Evolutionary conservation across 306 rosid genomes (phyloP), one percentile per base, ranked within the genome.

Genomic region (Quercus glauca): DNA sequence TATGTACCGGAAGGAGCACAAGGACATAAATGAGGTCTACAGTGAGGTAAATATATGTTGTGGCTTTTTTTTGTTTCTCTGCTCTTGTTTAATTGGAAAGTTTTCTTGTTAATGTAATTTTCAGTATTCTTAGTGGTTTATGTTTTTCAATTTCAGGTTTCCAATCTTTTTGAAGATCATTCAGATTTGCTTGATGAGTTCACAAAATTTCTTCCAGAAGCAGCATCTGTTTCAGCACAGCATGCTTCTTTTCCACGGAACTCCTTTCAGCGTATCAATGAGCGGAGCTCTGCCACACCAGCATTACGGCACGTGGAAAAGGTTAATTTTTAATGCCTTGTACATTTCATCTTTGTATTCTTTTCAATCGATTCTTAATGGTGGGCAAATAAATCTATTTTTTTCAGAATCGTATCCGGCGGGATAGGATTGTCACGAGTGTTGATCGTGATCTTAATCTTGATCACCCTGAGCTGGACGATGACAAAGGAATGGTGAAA

Each of bases 1-100:
- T 84, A 83, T 96, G 99, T 96, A 96, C 75, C 92, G 97, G 76
- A 96, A 96, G 88, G 99, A 96, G 89, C 97, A 90, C 85, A 96
- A 91, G 91, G 93, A 90, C 77, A 96, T 96, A 37, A 85, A 80
- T 20, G 99, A 93, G 80, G 99, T 93, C 78, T 96, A 96, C 74
- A 84, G 80, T 63, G 98, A 96, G 99, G 99, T 96, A 83, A 72
- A 71, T 58, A 20, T 28, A 43, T 75, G 76, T 77, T 68, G 55
- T 71, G 72, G 23, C 31, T 43, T 65, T 43, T 43, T 29, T 19
- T 51, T 12, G 21, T 43, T 28, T 6, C 21, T 31, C 55, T 20
- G 35, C 18, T 31, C 65, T 78, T 55, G 49, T 49, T 77, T 64
- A 73, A 21, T 53, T 33, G 35, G 37, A 31, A 4, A 70, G 59